Base-by-base conservation (phyloP, 2,329 filamentous ascomycete genomes). In the Talaromyces sp. region DNA sequence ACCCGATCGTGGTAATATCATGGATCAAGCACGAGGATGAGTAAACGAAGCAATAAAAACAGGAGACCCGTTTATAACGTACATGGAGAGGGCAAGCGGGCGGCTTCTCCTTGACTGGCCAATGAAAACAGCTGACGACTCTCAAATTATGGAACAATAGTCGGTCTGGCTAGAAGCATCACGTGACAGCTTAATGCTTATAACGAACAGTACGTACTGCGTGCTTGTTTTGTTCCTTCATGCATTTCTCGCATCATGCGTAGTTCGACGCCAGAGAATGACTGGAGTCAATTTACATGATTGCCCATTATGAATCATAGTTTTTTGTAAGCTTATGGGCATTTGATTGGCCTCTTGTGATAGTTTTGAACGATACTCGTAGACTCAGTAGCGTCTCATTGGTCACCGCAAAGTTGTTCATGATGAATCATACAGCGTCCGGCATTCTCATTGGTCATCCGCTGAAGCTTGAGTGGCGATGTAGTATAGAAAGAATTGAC, bases 361-460 rank as follows among this genome's bases (percentile, higher is more conserved):
- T 50, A 10, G 35, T 3, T 13, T 13, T 37, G 27, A 37, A 9
- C 7, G 8, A 37, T 13, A 3, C 7, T 7, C 37, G n/a, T 54
- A 11, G 3, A 24, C 6, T 27, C 49, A 54, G 10, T 16, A 52
- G 6, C 47, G 27, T 14, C n/a, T 24, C 24, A n/a, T 50, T 10
- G 47, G 31, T 10, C 9, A 35, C 50, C 22, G 47, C 24, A 19
- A 4, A 19, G 35, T 59, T 54, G 8, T 62, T 65, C 49, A 65
- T 62, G 24, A 62, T 65, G 63, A 65, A 58, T 65, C 58, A 65
- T 65, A 9, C 22, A 4, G 43, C 31, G 57, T 39, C 16, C 11
- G 19, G 9, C 27, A n/a, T 5, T 52, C 33, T 43, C n/a, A 61
- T 65, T 65, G 57, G 63, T 49, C 11, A 11, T 14, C 13, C 7